Conservation (phyloP, 2,329 filamentous ascomycete genomes). For the Botrytis aclada region DNA sequence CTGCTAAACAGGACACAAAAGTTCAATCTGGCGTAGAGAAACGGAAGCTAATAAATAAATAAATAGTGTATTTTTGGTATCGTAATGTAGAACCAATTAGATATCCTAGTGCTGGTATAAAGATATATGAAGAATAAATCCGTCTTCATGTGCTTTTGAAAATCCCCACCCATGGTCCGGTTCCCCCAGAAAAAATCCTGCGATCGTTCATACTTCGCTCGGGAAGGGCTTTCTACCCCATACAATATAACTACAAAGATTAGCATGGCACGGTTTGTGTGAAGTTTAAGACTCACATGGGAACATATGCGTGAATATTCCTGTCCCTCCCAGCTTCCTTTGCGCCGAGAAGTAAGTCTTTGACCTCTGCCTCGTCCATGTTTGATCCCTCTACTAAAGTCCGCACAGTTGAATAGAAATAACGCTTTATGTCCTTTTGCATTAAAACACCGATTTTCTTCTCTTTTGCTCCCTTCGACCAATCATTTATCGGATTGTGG, state of each 20-base stretch:
- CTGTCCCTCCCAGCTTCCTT: constrained; percentile 1
- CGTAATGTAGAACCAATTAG: not conserved
- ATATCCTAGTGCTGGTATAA: constrained; percentile 3
- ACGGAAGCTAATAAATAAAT: not conserved
- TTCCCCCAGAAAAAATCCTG: not conserved
- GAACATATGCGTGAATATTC: constrained; percentile 9
- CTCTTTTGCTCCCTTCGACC: constrained; percentile 44
- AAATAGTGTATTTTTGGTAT: not conserved
- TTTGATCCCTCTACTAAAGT: not conserved
- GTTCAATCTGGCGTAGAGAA: not conserved
- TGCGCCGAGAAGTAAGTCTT: not conserved
- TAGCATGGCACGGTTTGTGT: not conserved
- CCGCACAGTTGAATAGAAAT: not conserved
- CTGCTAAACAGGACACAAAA: constrained; percentile 1
- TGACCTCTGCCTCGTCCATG: not conserved
- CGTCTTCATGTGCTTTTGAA: not conserved
- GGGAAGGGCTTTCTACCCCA: constrained; percentile 1
- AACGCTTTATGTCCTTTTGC: constrained; percentile 24
- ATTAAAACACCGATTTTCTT: constrained; percentile 26
- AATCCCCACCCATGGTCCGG: not conserved
- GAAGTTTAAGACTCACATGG: not conserved
- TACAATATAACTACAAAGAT: constrained; percentile 6
- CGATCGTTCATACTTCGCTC: not conserved
- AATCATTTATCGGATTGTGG: constrained; percentile 52
- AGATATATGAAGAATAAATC: not conserved